Evolutionary conservation across 495 filamentous ascomycete genomes (phyloP).

Genomic region (Pyrenopolyporus hunteri): DNA sequence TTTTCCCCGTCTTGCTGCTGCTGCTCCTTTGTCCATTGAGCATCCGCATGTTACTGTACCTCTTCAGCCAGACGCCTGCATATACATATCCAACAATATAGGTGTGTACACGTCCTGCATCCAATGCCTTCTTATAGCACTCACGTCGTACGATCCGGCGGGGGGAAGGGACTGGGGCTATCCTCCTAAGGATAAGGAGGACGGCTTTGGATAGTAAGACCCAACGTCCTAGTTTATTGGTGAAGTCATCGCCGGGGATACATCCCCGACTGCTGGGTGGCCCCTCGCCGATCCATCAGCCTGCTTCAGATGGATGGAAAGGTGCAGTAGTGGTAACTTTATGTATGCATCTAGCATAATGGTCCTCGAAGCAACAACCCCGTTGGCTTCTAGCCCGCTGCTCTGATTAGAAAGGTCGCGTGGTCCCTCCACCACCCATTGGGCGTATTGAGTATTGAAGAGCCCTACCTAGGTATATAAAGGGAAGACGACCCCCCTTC

Average conservation of each 20-base stretch:
- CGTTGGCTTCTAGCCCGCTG: constrained; percentile 13
- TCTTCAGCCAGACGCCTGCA: too few species aligned
- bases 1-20: background rate
- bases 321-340: constrained; percentile 23
- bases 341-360: constrained; percentile 2
- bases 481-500: constrained; percentile 11
- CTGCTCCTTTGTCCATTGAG: background rate
- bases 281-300: constrained; percentile 25
- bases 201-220: background rate
- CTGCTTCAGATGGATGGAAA: constrained; percentile 14
- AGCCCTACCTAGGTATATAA: constrained; percentile 27
- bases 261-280: constrained; percentile 9
- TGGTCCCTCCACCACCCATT: constrained; percentile 10
- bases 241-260: constrained; percentile 39
- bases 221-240: constrained; percentile 24
- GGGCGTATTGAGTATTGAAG: too few species aligned
- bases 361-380: background rate
- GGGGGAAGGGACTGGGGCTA: background rate
- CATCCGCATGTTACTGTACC: background rate
- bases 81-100: too few species aligned
- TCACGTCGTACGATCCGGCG: constrained; percentile 18
- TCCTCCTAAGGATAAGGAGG: too few species aligned
- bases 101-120: background rate
- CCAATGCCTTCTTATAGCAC: too few species aligned
- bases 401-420: constrained; percentile 17